Conservation (phyloP, 169 alveolate genomes). For the Perkinsus marinus region DNA sequence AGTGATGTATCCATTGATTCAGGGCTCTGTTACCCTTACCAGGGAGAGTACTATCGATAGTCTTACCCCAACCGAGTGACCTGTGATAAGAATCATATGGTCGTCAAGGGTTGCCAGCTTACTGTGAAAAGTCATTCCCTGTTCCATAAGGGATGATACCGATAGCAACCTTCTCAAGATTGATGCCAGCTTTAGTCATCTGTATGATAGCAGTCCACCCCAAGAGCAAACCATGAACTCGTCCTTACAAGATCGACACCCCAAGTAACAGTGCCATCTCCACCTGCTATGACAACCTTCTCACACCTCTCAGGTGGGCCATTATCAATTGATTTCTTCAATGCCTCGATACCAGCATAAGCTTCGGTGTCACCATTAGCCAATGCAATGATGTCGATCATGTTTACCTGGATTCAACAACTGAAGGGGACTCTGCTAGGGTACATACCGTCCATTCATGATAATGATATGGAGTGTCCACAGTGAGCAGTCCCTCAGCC, state of each 20-base stretch:
- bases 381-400: too few species aligned
- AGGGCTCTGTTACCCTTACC: neutral
- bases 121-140: constrained; percentile 51
- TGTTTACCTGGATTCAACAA: too few species aligned
- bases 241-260: constrained; percentile 26
- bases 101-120: neutral
- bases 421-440: too few species aligned
- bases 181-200: constrained; percentile 14
- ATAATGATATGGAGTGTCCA: neutral
- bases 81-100: neutral
- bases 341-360: neutral
- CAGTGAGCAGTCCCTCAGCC: neutral
- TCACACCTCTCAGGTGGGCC: neutral
- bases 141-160: constrained; percentile 55
- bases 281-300: constrained; percentile 43
- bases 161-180: constrained; percentile 21
- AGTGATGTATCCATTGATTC: neutral
- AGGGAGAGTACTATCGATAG: neutral
- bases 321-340: neutral
- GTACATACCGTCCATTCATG: too few species aligned
- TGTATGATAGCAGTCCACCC: too few species aligned
- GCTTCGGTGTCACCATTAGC: neutral
- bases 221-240: too few species aligned
- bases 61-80: neutral
- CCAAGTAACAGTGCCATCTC: constrained; percentile 57